Evolutionary conservation across 495 filamentous ascomycete species (phyloP).

Genomic region (Neurospora sp.): DNA sequence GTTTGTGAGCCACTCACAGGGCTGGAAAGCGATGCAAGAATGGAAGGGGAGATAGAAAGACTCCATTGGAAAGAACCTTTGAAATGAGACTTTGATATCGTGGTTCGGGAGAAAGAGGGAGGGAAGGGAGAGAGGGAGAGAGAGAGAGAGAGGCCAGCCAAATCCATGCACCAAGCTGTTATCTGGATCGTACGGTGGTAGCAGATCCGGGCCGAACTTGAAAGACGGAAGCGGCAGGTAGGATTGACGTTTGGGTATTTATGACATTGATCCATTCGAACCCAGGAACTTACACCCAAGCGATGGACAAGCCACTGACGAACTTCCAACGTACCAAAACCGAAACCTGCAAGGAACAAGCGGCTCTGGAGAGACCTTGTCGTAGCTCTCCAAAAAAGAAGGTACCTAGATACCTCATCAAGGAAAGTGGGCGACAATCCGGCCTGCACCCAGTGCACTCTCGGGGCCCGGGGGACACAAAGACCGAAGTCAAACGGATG

Average conservation of each 20-base stretch:
- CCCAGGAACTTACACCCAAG: neutral
- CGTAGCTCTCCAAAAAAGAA: no score
- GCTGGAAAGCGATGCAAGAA: neutral
- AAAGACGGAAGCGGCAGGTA: neutral
- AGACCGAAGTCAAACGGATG: neutral
- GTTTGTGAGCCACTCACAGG: neutral
- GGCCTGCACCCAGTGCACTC: neutral
- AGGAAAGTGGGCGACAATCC: neutral
- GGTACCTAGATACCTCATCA: no score
- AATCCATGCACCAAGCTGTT: neutral
- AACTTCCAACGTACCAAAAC: no score
- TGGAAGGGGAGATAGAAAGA: no score
- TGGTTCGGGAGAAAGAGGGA: neutral
- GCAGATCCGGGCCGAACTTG: neutral
- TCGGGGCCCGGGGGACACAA: neutral
- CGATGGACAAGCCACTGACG: neutral
- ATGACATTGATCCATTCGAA: neutral
- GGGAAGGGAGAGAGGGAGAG: neutral
- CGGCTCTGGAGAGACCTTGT: neutral
- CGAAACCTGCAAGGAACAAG: neutral
- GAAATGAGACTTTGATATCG: neutral
- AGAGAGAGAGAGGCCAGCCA: no score
- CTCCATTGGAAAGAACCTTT: neutral
- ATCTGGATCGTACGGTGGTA: neutral
- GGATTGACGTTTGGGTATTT: neutral